Conservation (phyloP, 208 protist species). For the Leishmania braziliensis region DNA sequence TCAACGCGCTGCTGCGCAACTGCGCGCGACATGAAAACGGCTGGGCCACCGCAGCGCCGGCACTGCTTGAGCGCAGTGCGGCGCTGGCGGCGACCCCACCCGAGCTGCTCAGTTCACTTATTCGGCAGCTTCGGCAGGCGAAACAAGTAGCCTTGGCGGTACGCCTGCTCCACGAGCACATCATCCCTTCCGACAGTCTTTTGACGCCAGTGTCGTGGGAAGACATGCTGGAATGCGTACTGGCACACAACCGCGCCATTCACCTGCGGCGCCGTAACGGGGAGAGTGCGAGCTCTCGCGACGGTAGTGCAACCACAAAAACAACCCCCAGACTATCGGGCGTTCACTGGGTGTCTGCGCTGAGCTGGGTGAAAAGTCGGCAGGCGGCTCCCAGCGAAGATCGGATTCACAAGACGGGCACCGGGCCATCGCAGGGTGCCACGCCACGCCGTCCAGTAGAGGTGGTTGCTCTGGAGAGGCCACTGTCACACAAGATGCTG, state of each 20-base stretch:
- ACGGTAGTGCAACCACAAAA: not conserved
- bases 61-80: conserved; percentile 46
- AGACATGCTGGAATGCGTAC: conserved; percentile 60
- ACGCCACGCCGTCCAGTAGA: conserved; percentile 17
- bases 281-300: not conserved
- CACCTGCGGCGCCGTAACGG: not conserved
- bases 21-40: conserved; percentile 39
- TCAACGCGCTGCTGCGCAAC: conserved; percentile 62
- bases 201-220: conserved; percentile 54
- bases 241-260: conserved; percentile 68
- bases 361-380: conserved; percentile 70
- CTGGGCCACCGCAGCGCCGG: conserved; percentile 44
- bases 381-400: conserved; percentile 47
- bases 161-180: conserved; percentile 65
- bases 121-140: conserved; percentile 62
- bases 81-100: conserved; percentile 46
- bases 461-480: conserved; percentile 27
- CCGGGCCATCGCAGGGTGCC: conserved; percentile 54
- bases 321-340: not conserved
- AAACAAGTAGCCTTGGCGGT: conserved; percentile 54
- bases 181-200: conserved; percentile 56
- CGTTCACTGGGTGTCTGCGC: conserved; percentile 82
- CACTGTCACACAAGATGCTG: conserved; percentile 53
- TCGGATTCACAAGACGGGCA: conserved; percentile 65
- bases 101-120: conserved; percentile 56